phyloP scores from a whole-genome alignment of 176 grass and related monocot species.

The Cymbopogon citratus region DNA sequence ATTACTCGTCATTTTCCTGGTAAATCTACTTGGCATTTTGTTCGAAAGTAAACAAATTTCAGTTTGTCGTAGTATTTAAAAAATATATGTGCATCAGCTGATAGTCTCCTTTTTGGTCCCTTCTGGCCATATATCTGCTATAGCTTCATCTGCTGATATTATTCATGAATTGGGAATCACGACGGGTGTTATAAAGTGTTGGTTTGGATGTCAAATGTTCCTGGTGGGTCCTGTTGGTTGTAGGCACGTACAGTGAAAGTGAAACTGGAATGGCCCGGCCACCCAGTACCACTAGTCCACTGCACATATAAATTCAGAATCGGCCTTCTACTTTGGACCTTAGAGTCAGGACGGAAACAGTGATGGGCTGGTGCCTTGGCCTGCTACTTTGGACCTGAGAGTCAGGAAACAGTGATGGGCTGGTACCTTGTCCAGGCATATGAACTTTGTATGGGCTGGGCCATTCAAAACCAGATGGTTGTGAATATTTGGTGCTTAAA shows the following conservation, averaged over 20 bases:
- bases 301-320: background rate
- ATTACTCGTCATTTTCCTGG: constrained; percentile 90
- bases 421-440: background rate
- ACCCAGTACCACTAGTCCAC: background rate
- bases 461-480: background rate
- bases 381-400: background rate
- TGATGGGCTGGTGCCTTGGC: constrained; percentile 2
- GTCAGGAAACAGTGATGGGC: background rate
- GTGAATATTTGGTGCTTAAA: background rate
- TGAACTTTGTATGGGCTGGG: background rate
- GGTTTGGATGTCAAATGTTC: background rate
- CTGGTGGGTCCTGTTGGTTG: background rate
- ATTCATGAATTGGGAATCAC: background rate
- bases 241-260: background rate
- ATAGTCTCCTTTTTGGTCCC: background rate
- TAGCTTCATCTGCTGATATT: background rate
- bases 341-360: background rate
- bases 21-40: constrained; percentile 24
- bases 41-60: background rate
- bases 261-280: background rate
- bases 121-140: background rate
- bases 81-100: background rate
- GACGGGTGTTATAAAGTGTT: background rate
- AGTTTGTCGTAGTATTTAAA: background rate
- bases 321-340: constrained; percentile 6